Evolutionary conservation across 148 eudicot genomes (phyloP), one percentile per base, ranked within the genome.

Genomic region (Selenicereus undatus): DNA sequence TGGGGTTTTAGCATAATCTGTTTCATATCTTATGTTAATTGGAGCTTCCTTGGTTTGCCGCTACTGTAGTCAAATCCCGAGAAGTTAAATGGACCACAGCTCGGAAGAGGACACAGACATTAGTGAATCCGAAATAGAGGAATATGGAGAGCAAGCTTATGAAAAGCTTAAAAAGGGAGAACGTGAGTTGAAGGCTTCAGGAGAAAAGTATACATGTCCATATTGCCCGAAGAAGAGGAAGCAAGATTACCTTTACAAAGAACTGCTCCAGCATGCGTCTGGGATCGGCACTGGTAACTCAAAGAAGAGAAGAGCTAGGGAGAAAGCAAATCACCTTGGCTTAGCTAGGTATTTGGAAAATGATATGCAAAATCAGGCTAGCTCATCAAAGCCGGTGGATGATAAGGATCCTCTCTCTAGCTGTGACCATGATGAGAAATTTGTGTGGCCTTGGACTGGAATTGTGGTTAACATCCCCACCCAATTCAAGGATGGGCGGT

Each of bases 371-470:
- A 82, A 45, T 81, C 84, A 78, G 84, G 90, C 87, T 51, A 87
- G 88, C 81, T 82, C 98, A 58, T 88, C 94, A 14, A 78, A 87
- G 79, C 83, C 85, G 65, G 77, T 76, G 56, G 78, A 83, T 24
- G 82, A 82, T 45, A 90, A 78, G 76, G 88, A 88, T 73, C 82
- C 86, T 39, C 81, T 88, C 42, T 86, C 90, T 68, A 82, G 78
- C 10, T 81, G 85, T 81, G 93, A 92, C 73, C 92, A 85, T 78
- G 92, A 91, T 70, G 99, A 97, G 89, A 85, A 86, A 88, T 91
- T 94, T 85, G 99, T 91, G 32, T 97, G 95, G 95, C 99, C 99
- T 4, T 97, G 99, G 99, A 89, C 83, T 22, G 99, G 99, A 69
- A 88, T 94, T 80, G 90, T 92, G 77, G 94, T 97, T 43, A 94